Base-by-base conservation (phyloP, 495 filamentous ascomycete genomes). In the Penicillium coprophilum region DNA sequence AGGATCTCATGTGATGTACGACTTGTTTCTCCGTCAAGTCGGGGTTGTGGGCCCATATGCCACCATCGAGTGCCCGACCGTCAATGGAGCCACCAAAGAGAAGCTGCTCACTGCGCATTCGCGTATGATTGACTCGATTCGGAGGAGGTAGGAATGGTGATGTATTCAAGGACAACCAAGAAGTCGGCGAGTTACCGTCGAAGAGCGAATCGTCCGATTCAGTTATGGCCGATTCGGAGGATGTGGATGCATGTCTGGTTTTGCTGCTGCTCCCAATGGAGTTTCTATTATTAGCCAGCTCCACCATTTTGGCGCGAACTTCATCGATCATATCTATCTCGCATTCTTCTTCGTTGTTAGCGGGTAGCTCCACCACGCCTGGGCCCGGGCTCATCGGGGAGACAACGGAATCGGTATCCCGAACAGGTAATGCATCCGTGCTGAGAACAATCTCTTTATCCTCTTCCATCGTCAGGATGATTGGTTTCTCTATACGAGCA, bases 401-500 rank as follows among this genome's bases (percentile, higher is more conserved):
- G 17, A 54, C 46, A 12, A 38, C 21, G 2, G 40, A 34, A 19
- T 52, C 56, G 17, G 46, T 50, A 28, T 62, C 60, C 30, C 55
- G 59, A 28, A 41, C 43, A 30, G 24, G 43, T 15, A 52, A 45
- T 17, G 47, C 11, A 6, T 52, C 50, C 3, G 55, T 30, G 9
- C 41, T 41, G 15, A 48, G 34, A 41, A 58, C 17, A 21, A 48
- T 38, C 23, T 55, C 15, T 24, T 63, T 56, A 31, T 73, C 68
- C 38, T 63, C 59, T 41, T 70, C 61, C 28, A 71, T 59, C 15
- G 68, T 61, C 17, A 62, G 53, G 20, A 48, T 36, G 56, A 72
- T 66, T 17, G 62, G 59, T 41, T 23, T 57, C 50, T 73, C 69
- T n/a, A 70, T 60, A 13, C 61, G 59, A 46, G 43, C 57, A 28